Evolutionary conservation across 1,284 basidiomycete species (phyloP).

Genomic region (Melanopsichium pennsylvanicum): DNA sequence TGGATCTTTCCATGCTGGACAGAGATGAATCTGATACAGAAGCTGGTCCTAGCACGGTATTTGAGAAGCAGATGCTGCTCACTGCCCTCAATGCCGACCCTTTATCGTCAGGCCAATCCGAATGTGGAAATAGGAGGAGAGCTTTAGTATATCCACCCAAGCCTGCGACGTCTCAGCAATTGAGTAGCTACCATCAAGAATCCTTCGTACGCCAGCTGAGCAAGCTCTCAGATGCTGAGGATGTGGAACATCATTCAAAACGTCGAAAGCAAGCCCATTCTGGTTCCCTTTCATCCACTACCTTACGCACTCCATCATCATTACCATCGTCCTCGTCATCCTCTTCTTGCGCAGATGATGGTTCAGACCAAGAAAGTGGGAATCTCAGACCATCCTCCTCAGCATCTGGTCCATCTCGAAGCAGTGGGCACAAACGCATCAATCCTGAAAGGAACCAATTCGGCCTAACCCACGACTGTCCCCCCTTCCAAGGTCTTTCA

Average conservation of each 20-base stretch:
- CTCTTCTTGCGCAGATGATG: background rate
- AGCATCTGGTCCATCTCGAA: slow-evolving; percentile 3
- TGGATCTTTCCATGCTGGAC: slow-evolving; percentile 24
- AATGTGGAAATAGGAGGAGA: background rate
- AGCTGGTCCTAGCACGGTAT: too few relatives aligned
- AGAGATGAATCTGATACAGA: too few relatives aligned
- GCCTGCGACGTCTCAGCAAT: slow-evolving; percentile 14
- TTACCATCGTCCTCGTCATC: background rate
- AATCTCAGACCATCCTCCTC: slow-evolving; percentile 11
- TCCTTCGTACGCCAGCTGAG: slow-evolving; percentile 23
- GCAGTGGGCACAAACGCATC: slow-evolving; percentile 12
- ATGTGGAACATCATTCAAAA: slow-evolving; percentile 5
- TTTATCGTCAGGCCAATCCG: background rate
- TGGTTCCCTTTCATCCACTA: too few relatives aligned
- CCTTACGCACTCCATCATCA: background rate
- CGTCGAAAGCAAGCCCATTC: slow-evolving; percentile 10
- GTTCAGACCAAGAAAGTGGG: slow-evolving; percentile 1
- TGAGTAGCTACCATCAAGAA: slow-evolving; percentile 28
- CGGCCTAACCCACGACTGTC: slow-evolving; percentile 83
- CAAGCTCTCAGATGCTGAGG: background rate
- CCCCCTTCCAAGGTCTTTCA: slow-evolving; percentile 75
- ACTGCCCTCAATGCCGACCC: background rate
- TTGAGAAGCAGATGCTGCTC: slow-evolving; percentile 1
- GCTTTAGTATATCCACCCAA: slow-evolving; percentile 13
- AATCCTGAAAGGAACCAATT: slow-evolving; percentile 66